Conservation (phyloP, 2,329 filamentous ascomycete genomes). For the Aspergillus sp. region DNA sequence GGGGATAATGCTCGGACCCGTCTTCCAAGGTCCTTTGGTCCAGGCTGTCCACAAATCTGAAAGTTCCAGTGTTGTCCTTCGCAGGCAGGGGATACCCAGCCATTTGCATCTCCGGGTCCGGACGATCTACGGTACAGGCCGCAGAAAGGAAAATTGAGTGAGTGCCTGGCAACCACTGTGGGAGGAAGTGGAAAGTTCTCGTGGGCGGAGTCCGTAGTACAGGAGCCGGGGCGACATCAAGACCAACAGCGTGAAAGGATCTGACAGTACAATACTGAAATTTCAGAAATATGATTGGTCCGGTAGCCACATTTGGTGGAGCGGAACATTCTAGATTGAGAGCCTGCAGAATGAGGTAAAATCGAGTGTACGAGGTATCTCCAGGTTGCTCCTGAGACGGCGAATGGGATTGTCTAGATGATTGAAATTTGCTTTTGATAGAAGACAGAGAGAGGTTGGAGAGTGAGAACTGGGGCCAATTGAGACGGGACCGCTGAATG, state of each 20-base stretch:
- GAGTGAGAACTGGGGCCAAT: neutral
- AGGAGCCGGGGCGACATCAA: neutral
- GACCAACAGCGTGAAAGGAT: neutral
- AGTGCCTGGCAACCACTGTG: neutral
- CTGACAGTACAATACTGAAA: conserved; percentile 8
- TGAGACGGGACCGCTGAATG: neutral
- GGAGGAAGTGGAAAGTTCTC: conserved; percentile 9
- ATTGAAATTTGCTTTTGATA: neutral
- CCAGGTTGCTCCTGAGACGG: neutral
- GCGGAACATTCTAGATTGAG: conserved; percentile 37
- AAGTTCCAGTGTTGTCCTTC: neutral
- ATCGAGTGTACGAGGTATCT: neutral
- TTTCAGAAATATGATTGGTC: conserved; percentile 13
- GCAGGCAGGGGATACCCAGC: neutral
- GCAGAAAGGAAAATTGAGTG: neutral
- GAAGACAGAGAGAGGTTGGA: neutral
- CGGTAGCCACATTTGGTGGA: conserved; percentile 16
- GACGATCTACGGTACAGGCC: no score
- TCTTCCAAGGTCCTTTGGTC: neutral
- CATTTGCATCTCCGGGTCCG: neutral
- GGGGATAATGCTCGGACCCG: neutral
- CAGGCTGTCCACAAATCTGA: neutral
- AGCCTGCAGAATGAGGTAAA: conserved; percentile 18
- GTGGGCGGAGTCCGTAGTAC: neutral
- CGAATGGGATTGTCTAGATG: neutral